Conservation (phyloP, 805 yeast genomes). For the Maudiozyma turicensis region DNA sequence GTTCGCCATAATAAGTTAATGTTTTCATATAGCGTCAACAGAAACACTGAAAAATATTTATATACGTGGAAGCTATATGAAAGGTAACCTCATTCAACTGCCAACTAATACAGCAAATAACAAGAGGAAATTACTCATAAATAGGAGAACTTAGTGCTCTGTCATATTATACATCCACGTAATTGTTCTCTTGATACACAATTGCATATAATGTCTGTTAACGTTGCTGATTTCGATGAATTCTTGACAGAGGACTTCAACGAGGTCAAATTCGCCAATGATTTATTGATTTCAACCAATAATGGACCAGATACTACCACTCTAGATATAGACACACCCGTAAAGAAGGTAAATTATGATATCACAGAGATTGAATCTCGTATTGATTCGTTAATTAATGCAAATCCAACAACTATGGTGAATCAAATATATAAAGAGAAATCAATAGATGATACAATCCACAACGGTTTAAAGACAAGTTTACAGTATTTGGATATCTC, state of each 20-base stretch:
- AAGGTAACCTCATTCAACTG: too few species aligned
- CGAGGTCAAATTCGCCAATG: slow-evolving; percentile 17
- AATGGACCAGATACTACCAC: slow-evolving; percentile 8
- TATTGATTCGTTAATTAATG: slow-evolving; percentile 14
- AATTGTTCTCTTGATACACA: too few species aligned
- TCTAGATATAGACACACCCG: slow-evolving; percentile 23
- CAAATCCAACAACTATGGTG: slow-evolving; percentile 17
- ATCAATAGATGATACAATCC: slow-evolving; percentile 7
- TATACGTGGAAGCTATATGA: too few species aligned
- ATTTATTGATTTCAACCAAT: slow-evolving; percentile 18
- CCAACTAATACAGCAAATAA: too few species aligned
- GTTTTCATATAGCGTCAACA: too few species aligned
- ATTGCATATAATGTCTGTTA: slow-evolving; percentile 4
- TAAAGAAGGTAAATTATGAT: slow-evolving; percentile 24
- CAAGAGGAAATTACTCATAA: too few species aligned
- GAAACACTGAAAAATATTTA: too few species aligned
- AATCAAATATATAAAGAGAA: slow-evolving; percentile 17
- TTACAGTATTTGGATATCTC: slow-evolving; percentile 24
- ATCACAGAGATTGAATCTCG: slow-evolving; percentile 20
- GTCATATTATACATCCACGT: too few species aligned
- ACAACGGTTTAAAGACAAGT: slow-evolving; percentile 14
- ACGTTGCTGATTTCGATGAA: slow-evolving; percentile 20
- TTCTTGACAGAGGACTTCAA: slow-evolving; percentile 15
- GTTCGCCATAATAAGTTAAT: too few species aligned
- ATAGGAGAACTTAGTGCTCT: too few species aligned